Base-by-base conservation (phyloP, 805 yeast genomes). In the Candida corydali region DNA sequence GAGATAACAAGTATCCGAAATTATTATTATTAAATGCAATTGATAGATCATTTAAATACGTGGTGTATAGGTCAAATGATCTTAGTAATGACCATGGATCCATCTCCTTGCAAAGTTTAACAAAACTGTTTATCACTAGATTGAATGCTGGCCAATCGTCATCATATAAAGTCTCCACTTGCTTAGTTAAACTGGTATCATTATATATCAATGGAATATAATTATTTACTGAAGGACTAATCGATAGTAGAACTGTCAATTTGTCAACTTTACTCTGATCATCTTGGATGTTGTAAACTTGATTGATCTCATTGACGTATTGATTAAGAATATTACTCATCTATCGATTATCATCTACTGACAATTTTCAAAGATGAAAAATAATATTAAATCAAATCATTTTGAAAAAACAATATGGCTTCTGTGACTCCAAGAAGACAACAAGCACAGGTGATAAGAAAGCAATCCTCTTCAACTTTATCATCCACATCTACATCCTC, bases 61-160 rank as follows among this genome's bases (percentile, higher is more conserved):
- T 59, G 16, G 74, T 69, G 41, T 67, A 73, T 17, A 76, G 53
- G 51, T 79, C 85, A 42, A 76, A 76, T 1, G 81, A 75, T 25
- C 68, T 69, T 4, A 76, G 48, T 1, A 64, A 39, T 0, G 79
- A 68, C 63, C 73, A 61, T 0, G 86, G 81, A 46, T 78, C 67
- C 17, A 78, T 54, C 39, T 75, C 77, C 27, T 69, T 57, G 40
- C 76, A 61, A 36, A 75, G 63, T 24, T 52, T 50, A 10, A 81
- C 49, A 50, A 76, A 81, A 2, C 76, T 58, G 1, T 52, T 48
- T 0, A 76, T 51, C 8, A 73, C 47, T 8, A 58, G 59, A 33
- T 69, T 73, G 45, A 78, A 74, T 0, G 77, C 69, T 7, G 54
- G 41, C 73, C 73, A 68, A n/a, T 65, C 70, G 15, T 53, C 59